Evolutionary conservation across 345 rosid species (phyloP), one percentile per base, ranked within the genome.

Genomic region (Moringa oleifera): DNA sequence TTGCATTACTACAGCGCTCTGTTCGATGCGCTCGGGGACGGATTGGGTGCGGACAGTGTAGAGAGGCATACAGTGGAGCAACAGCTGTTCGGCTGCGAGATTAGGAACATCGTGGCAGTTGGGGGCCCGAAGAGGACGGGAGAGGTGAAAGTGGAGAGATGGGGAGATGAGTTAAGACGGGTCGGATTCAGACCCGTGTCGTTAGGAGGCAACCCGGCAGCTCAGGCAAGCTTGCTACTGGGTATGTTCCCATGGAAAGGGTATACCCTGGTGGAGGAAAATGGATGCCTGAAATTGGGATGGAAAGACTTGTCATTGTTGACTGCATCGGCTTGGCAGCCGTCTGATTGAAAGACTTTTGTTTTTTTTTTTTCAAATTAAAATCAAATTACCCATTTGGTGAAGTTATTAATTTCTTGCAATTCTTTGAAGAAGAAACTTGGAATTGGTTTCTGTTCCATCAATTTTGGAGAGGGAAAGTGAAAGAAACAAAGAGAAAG

Each of bases 171-270:
- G 74, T 55, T 93, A 41, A 62, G 61, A 21, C 68, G 91, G 72
- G 82, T 79, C 63, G 96, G 98, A 51, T 93, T 89, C 53, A 65
- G 60, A 62, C 78, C 86, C 50, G 96, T 93, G 0, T 93, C 98
- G 0, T 85, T 93, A 0, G 81, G 79, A 0, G 98, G 98, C 0
- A 89, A 77, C 88, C 98, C 97, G 73, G 97, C 90, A 0, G 80
- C 87, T 0, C 98, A 93, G 69, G 98, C 98, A 3, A 80, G 87
- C 25, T 76, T 93, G 71, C 69, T 93, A 71, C 76, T 93, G 1
- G 91, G 91, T 11, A 93, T 93, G 97, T 80, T 87, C 59, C 97
- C 98, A 7, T 86, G 98, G 96, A 87, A 86, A 70, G 98, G 98
- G 1, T 93, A 93, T 19, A 87, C 96, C 2, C 66, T 93, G 63